These are phyloP conservation scores for Dioscorea cayenensis DNA, from an alignment of 116 monocot species.

Conservation along the genomic window DNA sequence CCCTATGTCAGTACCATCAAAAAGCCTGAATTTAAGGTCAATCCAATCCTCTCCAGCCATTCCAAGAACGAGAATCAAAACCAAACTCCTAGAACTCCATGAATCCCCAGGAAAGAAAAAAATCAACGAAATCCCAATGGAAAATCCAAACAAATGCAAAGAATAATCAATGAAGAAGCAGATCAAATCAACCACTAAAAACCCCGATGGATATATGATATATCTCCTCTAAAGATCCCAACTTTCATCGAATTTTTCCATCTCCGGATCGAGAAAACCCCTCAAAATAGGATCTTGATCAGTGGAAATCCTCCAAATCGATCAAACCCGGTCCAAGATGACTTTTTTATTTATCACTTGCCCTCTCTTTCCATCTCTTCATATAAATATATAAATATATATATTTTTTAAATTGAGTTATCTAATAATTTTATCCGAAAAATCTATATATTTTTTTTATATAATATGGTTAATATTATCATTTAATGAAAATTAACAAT, in stretches of 20 bases:
- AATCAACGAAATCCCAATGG: neutral
- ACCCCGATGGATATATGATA: neutral
- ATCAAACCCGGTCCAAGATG: neutral
- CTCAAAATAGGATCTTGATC: neutral
- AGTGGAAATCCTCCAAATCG: neutral
- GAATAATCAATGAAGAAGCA: neutral
- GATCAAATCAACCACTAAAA: neutral
- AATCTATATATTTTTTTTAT: no score
- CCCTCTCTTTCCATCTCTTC: neutral
- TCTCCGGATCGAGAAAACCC: neutral
- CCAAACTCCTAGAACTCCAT: neutral
- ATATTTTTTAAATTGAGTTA: no score
- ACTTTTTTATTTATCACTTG: neutral
- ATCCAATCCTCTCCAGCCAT: conserved; percentile 48
- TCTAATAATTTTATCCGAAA: no score
- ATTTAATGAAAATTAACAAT: no score
- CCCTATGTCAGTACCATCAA: conserved; percentile 69
- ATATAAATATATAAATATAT: neutral
- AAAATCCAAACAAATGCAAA: neutral
- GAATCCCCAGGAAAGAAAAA: neutral
- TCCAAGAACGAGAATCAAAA: neutral
- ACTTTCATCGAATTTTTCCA: neutral
- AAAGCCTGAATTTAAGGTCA: conserved; percentile 66
- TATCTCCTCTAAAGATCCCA: neutral
- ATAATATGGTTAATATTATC: no score